Conservation (phyloP, 2,329 filamentous ascomycete species). For the Pseudonectria buxi region DNA sequence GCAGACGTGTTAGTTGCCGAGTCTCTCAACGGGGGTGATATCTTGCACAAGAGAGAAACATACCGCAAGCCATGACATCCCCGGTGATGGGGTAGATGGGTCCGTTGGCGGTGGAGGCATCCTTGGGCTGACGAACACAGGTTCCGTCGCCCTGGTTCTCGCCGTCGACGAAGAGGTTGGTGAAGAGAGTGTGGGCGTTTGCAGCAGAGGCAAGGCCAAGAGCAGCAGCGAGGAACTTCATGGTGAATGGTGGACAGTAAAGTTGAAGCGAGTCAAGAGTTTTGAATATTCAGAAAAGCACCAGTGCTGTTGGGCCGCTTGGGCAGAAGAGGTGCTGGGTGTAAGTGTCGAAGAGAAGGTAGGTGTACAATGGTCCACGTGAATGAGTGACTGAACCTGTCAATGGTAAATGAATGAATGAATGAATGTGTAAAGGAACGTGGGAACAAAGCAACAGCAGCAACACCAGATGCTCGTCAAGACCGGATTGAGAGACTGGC, state of each 20-base stretch:
- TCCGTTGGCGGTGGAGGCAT: slow-evolving; percentile 43
- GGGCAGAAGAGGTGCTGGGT: slow-evolving; percentile 10
- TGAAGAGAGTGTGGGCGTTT: slow-evolving; percentile 56
- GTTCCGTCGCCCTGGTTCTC: slow-evolving; percentile 62
- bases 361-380: neutral
- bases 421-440: slow-evolving; percentile 11
- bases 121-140: slow-evolving; percentile 60
- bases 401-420: slow-evolving; percentile 13
- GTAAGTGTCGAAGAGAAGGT: slow-evolving; percentile 4
- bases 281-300: slow-evolving; percentile 6
- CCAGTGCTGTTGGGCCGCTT: slow-evolving; percentile 18
- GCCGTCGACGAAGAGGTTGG: slow-evolving; percentile 56
- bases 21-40: neutral
- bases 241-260: slow-evolving; percentile 23
- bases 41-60: slow-evolving; percentile 18
- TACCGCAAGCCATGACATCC: slow-evolving; percentile 66
- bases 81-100: slow-evolving; percentile 53
- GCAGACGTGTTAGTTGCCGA: neutral
- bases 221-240: slow-evolving; percentile 27
- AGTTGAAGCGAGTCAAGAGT: neutral
- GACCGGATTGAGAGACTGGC: slow-evolving; percentile 13
- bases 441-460: slow-evolving; percentile 7
- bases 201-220: slow-evolving; percentile 32
- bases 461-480: slow-evolving; percentile 8
- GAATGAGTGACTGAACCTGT: neutral